A percentile compares a stretch with the other conserved stretches of the same genome.
phyloP scores from a whole-genome alignment of 257 asterid species.

The Dorcoceras hygrometricum region DNA sequence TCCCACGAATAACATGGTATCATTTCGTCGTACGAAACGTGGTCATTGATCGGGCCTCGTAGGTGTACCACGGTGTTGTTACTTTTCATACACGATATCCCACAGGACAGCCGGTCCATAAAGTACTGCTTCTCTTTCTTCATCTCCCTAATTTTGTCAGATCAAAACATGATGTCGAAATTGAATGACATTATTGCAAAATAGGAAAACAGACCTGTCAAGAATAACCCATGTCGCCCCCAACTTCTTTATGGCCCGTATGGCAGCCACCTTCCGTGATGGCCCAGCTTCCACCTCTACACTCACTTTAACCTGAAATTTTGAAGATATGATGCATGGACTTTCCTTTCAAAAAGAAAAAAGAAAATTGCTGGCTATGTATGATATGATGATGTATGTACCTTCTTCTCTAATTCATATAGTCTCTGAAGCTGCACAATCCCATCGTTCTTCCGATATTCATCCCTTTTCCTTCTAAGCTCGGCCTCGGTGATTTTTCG shows the following conservation, averaged over 20 bases:
- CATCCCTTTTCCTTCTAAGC: constrained; percentile 34
- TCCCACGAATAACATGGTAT: constrained; percentile 58
- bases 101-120: constrained; percentile 54
- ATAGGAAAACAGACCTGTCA: constrained; percentile 43
- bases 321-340: too few species aligned
- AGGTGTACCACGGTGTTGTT: constrained; percentile 36
- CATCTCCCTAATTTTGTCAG: constrained; percentile 44
- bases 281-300: constrained; percentile 47
- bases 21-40: constrained; percentile 65
- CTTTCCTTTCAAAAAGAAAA: too few species aligned
- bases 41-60: constrained; percentile 40
- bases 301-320: constrained; percentile 46
- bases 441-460: constrained; percentile 33
- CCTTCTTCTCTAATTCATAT: constrained; percentile 42
- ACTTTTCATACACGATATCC: constrained; percentile 53
- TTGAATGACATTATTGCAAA: too few species aligned
- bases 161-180: background rate
- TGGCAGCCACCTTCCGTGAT: constrained; percentile 46
- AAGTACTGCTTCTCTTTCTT: constrained; percentile 65
- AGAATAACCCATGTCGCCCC: constrained; percentile 59
- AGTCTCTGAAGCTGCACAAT: constrained; percentile 32
- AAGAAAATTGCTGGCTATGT: too few species aligned
- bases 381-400: too few species aligned
- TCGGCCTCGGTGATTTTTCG: constrained; percentile 31
- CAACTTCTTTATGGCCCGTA: constrained; percentile 38